A percentile compares a stretch with the other conserved stretches of the same genome.
Conservation (phyloP, 2,329 filamentous ascomycete species). For the Exophiala viscosa region DNA sequence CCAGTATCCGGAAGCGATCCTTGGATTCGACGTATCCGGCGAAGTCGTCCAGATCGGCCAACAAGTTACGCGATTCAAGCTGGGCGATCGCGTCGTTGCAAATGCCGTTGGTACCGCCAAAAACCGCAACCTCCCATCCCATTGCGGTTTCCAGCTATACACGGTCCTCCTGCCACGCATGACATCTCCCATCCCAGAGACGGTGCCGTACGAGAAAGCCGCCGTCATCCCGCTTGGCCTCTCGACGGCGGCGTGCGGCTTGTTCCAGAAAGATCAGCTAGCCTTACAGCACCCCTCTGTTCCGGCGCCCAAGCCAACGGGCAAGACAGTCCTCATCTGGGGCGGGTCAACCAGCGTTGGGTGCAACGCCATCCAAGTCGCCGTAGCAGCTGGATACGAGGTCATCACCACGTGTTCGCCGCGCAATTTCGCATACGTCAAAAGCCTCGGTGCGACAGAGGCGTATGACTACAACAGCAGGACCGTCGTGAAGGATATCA, state of each 20-base stretch:
- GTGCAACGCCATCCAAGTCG: slow-evolving; percentile 40
- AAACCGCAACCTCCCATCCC: slow-evolving; percentile 36
- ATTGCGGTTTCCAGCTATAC: slow-evolving; percentile 33
- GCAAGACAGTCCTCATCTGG: slow-evolving; percentile 35
- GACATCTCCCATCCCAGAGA: slow-evolving; percentile 31
- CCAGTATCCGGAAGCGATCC: slow-evolving; percentile 34
- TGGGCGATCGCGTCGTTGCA: slow-evolving; percentile 45
- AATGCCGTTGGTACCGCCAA: slow-evolving; percentile 19
- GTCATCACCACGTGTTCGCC: slow-evolving; percentile 36
- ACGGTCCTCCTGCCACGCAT: slow-evolving; percentile 26
- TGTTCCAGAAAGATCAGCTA: slow-evolving; percentile 31
- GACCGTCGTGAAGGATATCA: slow-evolving; percentile 32
- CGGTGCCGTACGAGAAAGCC: slow-evolving; percentile 33
- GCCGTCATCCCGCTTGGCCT: slow-evolving; percentile 37
- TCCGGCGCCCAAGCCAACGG: neutral
- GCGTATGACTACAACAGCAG: slow-evolving; percentile 41
- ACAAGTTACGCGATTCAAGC: slow-evolving; percentile 43
- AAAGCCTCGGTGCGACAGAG: slow-evolving; percentile 31
- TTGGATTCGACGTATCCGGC: slow-evolving; percentile 45
- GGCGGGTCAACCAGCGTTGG: slow-evolving; percentile 44
- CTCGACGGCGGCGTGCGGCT: slow-evolving; percentile 33
- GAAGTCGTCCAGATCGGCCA: slow-evolving; percentile 46
- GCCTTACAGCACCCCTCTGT: slow-evolving; percentile 26
- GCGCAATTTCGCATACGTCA: slow-evolving; percentile 31
- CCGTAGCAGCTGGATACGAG: slow-evolving; percentile 37